phyloP scores from a whole-genome alignment of 768 basidiomycete genomes.

The Amanita phalloides region DNA sequence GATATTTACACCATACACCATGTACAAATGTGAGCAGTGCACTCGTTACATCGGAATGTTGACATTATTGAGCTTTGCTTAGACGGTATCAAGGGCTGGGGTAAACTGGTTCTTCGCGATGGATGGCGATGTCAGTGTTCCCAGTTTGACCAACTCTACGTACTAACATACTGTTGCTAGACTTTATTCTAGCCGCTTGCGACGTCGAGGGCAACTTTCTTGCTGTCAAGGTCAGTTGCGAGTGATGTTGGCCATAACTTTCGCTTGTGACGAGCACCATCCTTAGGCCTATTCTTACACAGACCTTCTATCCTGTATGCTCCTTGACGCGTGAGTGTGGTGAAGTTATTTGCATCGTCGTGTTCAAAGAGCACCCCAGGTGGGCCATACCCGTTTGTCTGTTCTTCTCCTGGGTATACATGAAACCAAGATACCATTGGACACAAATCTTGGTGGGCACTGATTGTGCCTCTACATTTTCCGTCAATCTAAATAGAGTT shows the following conservation, averaged over 20 bases:
- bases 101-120: constrained; percentile 55
- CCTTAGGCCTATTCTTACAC: constrained; percentile 77
- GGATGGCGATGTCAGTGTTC: constrained; percentile 75
- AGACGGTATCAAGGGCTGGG: constrained; percentile 86
- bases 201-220: constrained; percentile 88
- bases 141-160: background rate
- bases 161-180: constrained; percentile 23
- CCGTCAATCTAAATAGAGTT: background rate
- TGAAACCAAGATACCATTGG: constrained; percentile 74
- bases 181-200: constrained; percentile 65
- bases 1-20: constrained; percentile 82
- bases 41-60: background rate
- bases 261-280: background rate
- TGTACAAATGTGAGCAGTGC: constrained; percentile 60
- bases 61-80: background rate
- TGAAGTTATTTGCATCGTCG: background rate
- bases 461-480: background rate
- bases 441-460: constrained; percentile 61
- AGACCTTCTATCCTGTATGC: constrained; percentile 80
- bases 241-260: background rate
- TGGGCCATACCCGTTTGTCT: constrained; percentile 89
- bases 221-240: constrained; percentile 52
- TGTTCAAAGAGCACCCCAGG: constrained; percentile 20
- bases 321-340: constrained; percentile 71
- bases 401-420: constrained; percentile 75